Percentiles rank a stretch among this genome's conserved stretches.
Conservation (phyloP, 805 yeast genomes). For the Metschnikowia drakensbergensis region DNA sequence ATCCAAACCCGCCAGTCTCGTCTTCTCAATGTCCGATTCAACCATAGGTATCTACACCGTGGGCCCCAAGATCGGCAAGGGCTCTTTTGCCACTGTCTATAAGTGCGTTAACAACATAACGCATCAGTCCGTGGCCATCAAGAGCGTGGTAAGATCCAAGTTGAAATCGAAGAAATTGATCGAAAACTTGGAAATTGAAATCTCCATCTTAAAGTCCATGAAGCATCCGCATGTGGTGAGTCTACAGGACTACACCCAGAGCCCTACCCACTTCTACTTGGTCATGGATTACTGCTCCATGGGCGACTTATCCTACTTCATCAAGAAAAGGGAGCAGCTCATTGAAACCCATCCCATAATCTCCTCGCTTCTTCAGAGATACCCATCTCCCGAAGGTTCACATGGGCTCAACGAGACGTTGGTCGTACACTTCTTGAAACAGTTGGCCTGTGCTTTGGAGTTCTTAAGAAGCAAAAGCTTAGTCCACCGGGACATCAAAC, state of each 20-base stretch:
- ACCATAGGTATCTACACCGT: slow-evolving; percentile 46
- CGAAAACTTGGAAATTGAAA: slow-evolving; percentile 90
- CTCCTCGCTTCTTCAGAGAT: slow-evolving; percentile 68
- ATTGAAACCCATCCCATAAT: slow-evolving; percentile 74
- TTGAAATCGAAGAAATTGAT: slow-evolving; percentile 80
- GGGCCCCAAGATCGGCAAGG: slow-evolving; percentile 90
- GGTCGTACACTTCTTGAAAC: slow-evolving; percentile 81
- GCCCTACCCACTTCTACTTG: slow-evolving; percentile 74
- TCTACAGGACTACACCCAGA: slow-evolving; percentile 75
- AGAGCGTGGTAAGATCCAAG: slow-evolving; percentile 78
- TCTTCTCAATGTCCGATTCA: neutral
- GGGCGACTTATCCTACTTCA: slow-evolving; percentile 89
- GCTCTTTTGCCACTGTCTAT: slow-evolving; percentile 93
- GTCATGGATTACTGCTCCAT: slow-evolving; percentile 96
- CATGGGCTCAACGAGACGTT: slow-evolving; percentile 78
- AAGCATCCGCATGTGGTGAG: slow-evolving; percentile 93
- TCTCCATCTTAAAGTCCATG: slow-evolving; percentile 79
- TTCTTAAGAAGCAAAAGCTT: slow-evolving; percentile 79
- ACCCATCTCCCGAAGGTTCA: slow-evolving; percentile 74
- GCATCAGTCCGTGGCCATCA: slow-evolving; percentile 74
- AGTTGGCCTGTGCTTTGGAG: slow-evolving; percentile 76
- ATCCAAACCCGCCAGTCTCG: neutral
- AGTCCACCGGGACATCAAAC: slow-evolving; percentile 94
- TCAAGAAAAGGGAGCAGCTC: slow-evolving; percentile 69
- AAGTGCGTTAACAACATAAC: slow-evolving; percentile 63